Base-by-base conservation (phyloP, 2,329 filamentous ascomycete species). In the Talaromyces marneffei region DNA sequence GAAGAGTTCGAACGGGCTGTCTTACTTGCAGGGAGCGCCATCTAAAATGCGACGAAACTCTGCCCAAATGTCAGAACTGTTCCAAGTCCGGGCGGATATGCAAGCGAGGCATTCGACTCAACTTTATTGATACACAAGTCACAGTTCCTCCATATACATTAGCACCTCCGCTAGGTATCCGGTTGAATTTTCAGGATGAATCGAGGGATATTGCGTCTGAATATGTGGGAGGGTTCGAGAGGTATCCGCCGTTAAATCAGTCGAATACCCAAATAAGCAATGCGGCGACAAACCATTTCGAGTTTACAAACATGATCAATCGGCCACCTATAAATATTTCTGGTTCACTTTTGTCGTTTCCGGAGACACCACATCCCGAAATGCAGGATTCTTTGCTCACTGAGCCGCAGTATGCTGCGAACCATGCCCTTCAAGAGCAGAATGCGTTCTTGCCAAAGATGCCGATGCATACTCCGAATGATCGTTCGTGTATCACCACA, bases 131-230 rank as follows among this genome's bases (percentile, higher is more conserved):
- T 71, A 89, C 88, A 3, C 87, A 88, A 64, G 87, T 88, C 61
- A 86, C 89, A 69, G 78, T 80, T 55, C 90, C 88, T 57, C 87
- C 86, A 10, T 83, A 83, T 65, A 67, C 73, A 54, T 78, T 89
- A 25, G 80, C 83, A 4, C 83, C 81, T 1, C 83, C 85, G 1
- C 78, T 82, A 1, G 87, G 90, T 57, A 91, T 88, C 83, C 70
- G 72, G 83, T 85, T 97, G 14, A 82, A 85, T 57, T 97, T 97
- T 67, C 83, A 89, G 69, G 93, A 97, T 71, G 92, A 97, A 72
- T 97, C 92, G 23, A 84, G 92, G 31, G 83, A 89, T 52, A 95
- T 97, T 73, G 93, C 93, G 6, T 93, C 90, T 0, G 92, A 96
- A 72, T 97, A 97, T 73, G 82, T 85, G 58, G 92, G 91, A 3